phyloP scores from a whole-genome alignment of 169 alveolate genomes.

The Ichthyophthirius multifiliis region DNA sequence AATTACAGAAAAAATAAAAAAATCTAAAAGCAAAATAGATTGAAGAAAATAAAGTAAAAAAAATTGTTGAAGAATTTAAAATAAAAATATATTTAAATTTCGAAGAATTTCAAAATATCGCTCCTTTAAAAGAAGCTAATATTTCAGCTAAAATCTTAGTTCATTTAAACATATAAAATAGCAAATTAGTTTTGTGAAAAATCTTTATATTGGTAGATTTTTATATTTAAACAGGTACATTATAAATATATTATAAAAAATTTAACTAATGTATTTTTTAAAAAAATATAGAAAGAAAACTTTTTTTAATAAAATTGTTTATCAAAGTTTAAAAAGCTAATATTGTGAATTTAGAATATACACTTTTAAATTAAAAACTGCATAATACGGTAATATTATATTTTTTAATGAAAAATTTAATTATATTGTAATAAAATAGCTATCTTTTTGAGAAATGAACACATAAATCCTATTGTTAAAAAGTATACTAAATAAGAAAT shows the following conservation, averaged over 20 bases:
- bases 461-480: no score
- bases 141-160: not conserved
- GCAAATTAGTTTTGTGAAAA: not conserved
- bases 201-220: not conserved
- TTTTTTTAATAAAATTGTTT: no score
- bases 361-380: not conserved
- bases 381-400: not conserved
- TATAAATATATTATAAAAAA: not conserved
- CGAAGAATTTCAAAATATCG: not conserved
- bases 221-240: not conserved
- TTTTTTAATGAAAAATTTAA: no score
- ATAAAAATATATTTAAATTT: not conserved
- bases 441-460: no score
- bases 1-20: not conserved
- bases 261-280: not conserved
- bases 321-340: not conserved
- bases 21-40: not conserved
- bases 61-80: not conserved
- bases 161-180: not conserved
- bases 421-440: no score
- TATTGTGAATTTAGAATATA: not conserved
- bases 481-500: no score
- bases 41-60: not conserved
- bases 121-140: constrained; percentile 13
- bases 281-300: no score